Base-by-base conservation (phyloP, 2,329 filamentous ascomycete genomes). In the Aspergillus terreus region DNA sequence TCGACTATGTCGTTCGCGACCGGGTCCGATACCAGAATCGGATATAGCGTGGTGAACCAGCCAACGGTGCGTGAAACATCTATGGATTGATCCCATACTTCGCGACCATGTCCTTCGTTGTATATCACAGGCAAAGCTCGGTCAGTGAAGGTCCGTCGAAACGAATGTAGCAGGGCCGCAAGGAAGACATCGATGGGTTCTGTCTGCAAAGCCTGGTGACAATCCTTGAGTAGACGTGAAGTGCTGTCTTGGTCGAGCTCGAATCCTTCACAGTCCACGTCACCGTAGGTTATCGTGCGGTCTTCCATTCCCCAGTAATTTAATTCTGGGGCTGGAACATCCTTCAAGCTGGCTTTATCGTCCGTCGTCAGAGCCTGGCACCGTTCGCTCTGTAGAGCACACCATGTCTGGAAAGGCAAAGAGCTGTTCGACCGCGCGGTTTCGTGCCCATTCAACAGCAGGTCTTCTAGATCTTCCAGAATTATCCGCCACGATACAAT, bases 11-110 rank as follows among this genome's bases (percentile, higher is more conserved):
- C 53, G 1, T 65, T 54, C 1, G 63, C 41, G 12, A 58, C 60
- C 32, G 64, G 58, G 2, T 58, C 54, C 2, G 61, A 55, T 0
- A 75, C 64, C 23, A 68, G 69, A 4, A 78, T 69, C 0, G 76
- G 76, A 46, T 74, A 76, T 6, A 79, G 59, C 19, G 74, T 75
- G 0, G 77, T 79, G 52, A 79, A 80, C 77, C 77, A 80, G 6
- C 77, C 77, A 2, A 79, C 69, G 1, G 77, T 79, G 5, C 74
- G 69, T 2, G 76, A 76, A 4, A 79, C 68, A 44, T 79, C 77
- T 44, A 79, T 72, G 2, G 67, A 67, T 0, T 66, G 45, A 46
- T 76, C 69, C 68, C 76, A 78, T 0, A 71, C 64, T 57, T 78
- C 76, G 36, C 76, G 65, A 6, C 76, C 76, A 44, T 79, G 76